Conservation (phyloP, 352 stramenopile genomes). For the Saprolegnia parasitica region DNA sequence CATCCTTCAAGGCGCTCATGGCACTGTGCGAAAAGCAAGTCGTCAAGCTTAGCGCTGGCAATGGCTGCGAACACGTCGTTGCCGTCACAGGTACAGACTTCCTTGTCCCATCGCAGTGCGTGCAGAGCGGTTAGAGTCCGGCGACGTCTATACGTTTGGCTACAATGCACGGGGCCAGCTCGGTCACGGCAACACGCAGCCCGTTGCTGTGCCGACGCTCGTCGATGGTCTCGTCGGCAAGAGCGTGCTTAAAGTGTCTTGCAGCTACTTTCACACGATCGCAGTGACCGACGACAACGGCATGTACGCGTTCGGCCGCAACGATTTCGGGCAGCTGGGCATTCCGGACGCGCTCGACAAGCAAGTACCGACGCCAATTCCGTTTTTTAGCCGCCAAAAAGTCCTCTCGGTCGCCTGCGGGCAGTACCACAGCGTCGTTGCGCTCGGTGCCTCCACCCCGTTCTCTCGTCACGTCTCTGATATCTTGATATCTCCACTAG, state of each 20-base stretch:
- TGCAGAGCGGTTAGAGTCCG: constrained; percentile 41
- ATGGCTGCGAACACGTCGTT: constrained; percentile 90
- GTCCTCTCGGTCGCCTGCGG: constrained; percentile 81
- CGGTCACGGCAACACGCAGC: constrained; percentile 65
- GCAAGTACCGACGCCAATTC: constrained; percentile 54
- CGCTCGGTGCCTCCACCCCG: constrained; percentile 38
- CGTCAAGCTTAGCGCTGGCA: constrained; percentile 79
- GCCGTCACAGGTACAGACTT: constrained; percentile 55
- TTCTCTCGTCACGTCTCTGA: constrained; percentile 25
- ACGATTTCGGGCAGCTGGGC: constrained; percentile 90
- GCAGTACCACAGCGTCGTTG: constrained; percentile 85
- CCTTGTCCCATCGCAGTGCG: not conserved
- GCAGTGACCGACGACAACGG: constrained; percentile 73
- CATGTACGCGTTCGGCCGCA: constrained; percentile 85
- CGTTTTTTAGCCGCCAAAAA: constrained; percentile 40
- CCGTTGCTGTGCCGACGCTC: constrained; percentile 44
- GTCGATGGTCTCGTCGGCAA: constrained; percentile 44
- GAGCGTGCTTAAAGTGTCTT: constrained; percentile 73
- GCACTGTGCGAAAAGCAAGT: constrained; percentile 58
- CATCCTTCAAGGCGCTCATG: constrained; percentile 42
- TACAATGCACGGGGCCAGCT: constrained; percentile 91
- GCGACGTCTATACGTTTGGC: constrained; percentile 84
- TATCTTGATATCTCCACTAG: constrained; percentile 34
- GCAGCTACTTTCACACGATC: constrained; percentile 91
- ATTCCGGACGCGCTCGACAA: constrained; percentile 61